These are phyloP conservation scores for Dicorynia guianensis DNA, from an alignment of 306 rosid genomes.

Conservation along the genomic window DNA sequence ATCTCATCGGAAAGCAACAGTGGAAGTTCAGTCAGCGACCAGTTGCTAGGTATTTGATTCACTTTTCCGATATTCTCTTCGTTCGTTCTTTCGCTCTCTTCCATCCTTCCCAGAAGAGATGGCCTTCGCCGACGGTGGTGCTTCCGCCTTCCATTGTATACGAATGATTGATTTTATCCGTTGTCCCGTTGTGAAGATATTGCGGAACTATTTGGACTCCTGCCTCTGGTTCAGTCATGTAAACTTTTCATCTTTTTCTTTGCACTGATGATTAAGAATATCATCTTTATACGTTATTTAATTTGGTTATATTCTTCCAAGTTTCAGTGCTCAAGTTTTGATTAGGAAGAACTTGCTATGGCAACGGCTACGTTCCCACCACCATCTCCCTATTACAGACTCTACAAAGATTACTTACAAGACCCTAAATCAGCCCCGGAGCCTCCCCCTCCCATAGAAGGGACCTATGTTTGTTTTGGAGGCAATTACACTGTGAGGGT, in stretches of 20 bases:
- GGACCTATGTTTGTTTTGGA: conserved; percentile 83
- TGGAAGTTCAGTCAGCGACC: too few relatives aligned
- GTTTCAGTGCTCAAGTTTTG: conserved; percentile 21
- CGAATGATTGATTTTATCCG: not conserved
- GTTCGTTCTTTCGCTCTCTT: too few relatives aligned
- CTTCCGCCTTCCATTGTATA: not conserved
- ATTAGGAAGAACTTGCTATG: conserved; percentile 51
- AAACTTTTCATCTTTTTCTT: not conserved
- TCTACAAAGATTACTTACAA: conserved; percentile 81
- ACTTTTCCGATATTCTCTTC: too few relatives aligned
- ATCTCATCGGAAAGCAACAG: too few relatives aligned
- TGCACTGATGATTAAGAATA: not conserved
- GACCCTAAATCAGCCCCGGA: conserved; percentile 84
- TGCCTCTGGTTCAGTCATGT: not conserved
- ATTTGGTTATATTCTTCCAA: conserved; percentile 12
- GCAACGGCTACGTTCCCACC: conserved; percentile 93
- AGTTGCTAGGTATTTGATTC: too few relatives aligned
- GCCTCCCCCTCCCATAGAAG: conserved; percentile 88
- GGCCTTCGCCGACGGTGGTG: too few relatives aligned
- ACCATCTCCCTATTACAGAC: conserved; percentile 87
- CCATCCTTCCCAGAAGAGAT: too few relatives aligned
- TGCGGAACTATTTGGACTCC: not conserved
- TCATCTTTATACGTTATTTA: not conserved
- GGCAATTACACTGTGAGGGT: conserved; percentile 70
- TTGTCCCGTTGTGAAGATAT: not conserved